These are phyloP conservation scores for Blastobotrys raffinosifermentans DNA, from an alignment of 1,139 yeast genomes.

Conservation along the genomic window DNA sequence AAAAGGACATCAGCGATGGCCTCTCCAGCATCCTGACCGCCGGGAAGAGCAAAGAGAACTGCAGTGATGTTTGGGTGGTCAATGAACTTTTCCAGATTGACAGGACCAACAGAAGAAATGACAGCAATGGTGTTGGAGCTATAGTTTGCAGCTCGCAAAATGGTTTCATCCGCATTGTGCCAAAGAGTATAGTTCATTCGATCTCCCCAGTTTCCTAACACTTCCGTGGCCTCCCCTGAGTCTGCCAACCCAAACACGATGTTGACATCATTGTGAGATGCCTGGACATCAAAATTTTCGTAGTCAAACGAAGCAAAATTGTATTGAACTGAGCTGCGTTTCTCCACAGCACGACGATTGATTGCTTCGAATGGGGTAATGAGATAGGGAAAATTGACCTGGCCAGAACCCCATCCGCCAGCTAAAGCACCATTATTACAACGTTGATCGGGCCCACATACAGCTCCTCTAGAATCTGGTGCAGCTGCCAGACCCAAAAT, in stretches of 20 bases:
- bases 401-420: slow-evolving; percentile 15
- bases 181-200: slow-evolving; percentile 50
- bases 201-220: slow-evolving; percentile 55
- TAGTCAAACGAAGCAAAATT: slow-evolving; percentile 27
- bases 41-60: slow-evolving; percentile 50
- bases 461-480: slow-evolving; percentile 9
- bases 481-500: slow-evolving; percentile 7
- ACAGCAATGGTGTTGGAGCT: slow-evolving; percentile 53
- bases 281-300: slow-evolving; percentile 42
- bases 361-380: slow-evolving; percentile 12
- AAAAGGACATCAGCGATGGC: slow-evolving; percentile 47
- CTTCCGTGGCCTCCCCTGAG: slow-evolving; percentile 56
- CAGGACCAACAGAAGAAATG: slow-evolving; percentile 55
- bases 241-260: slow-evolving; percentile 43
- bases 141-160: slow-evolving; percentile 42
- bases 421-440: slow-evolving; percentile 11
- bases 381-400: slow-evolving; percentile 7
- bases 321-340: slow-evolving; percentile 19
- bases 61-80: slow-evolving; percentile 54
- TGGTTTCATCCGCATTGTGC: slow-evolving; percentile 56
- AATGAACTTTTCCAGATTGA: slow-evolving; percentile 54
- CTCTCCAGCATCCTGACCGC: slow-evolving; percentile 50
- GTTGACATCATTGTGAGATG: slow-evolving; percentile 48
- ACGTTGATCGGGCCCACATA: slow-evolving; percentile 7
- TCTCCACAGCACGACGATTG: slow-evolving; percentile 13